A percentile compares a stretch with the other conserved stretches of the same genome.
phyloP scores from a whole-genome alignment of 768 basidiomycete species.

The Termitomyces titanicus region DNA sequence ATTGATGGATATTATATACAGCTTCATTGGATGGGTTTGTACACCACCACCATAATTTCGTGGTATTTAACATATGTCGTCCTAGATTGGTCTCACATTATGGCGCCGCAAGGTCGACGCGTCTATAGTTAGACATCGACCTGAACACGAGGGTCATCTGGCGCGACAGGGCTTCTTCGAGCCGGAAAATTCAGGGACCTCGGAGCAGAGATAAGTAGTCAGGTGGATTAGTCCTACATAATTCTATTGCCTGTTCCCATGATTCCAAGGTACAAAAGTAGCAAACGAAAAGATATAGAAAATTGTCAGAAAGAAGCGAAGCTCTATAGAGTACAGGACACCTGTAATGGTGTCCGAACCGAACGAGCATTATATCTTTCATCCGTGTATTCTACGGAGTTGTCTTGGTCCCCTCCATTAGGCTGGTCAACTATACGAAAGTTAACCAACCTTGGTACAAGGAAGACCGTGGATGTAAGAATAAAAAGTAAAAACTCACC shows the following conservation, averaged over 20 bases:
- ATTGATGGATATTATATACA: slow-evolving; percentile 50
- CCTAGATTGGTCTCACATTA: slow-evolving; percentile 48
- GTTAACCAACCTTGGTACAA: slow-evolving; percentile 65
- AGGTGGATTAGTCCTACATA: slow-evolving; percentile 2
- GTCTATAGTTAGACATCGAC: slow-evolving; percentile 38
- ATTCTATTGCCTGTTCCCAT: slow-evolving; percentile 6
- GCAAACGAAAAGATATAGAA: slow-evolving; percentile 12
- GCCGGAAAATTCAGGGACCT: slow-evolving; percentile 8
- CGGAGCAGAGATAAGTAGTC: neutral
- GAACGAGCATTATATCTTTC: slow-evolving; percentile 72
- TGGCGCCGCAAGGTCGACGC: slow-evolving; percentile 53
- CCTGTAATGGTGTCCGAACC: slow-evolving; percentile 20
- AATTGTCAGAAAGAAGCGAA: slow-evolving; percentile 58
- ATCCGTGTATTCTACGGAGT: slow-evolving; percentile 27
- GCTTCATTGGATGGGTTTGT: slow-evolving; percentile 45
- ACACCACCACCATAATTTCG: neutral
- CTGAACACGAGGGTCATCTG: slow-evolving; percentile 47
- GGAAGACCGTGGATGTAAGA: slow-evolving; percentile 39
- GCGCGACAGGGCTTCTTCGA: slow-evolving; percentile 39
- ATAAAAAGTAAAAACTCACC: slow-evolving; percentile 13
- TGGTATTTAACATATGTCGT: neutral
- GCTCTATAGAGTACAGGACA: slow-evolving; percentile 29
- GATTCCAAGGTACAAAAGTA: slow-evolving; percentile 8
- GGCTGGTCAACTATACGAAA: slow-evolving; percentile 43
- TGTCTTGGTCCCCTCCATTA: slow-evolving; percentile 82